Evolutionary conservation across 2,329 filamentous ascomycete genomes (phyloP), one percentile per base, ranked within the genome.

Genomic region (Xylariaceae sp.): DNA sequence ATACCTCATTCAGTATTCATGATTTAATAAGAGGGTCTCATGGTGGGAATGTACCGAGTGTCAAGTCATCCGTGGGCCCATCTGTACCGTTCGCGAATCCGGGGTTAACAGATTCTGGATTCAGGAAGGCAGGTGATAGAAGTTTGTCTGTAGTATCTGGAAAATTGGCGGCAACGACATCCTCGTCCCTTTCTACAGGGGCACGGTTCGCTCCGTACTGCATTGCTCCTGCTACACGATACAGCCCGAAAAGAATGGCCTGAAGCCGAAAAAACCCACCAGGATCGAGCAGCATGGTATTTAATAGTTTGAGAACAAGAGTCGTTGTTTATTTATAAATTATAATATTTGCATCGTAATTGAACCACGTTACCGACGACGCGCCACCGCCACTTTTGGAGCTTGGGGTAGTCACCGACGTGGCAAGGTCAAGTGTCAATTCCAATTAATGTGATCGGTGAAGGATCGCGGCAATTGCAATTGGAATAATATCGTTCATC

Each of bases 51-150:
- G 5, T 41, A 63, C 62, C 61, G 16, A 63, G 55, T 2, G 57
- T 59, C 8, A 45, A 48, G 48, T 62, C 55, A 22, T 60, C 58
- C 16, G 62, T 64, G 8, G 61, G 62, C 2, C 60, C 59, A 27
- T 61, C 56, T 3, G 57, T 59, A 8, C 61, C 62, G 34, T 62
- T 56, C 6, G 41, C 35, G 27, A 63, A 64, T 6, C 58, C 54
- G 5, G 45, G 53, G 2, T 52, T 54, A 2, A 58, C 37, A n/a
- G 44, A 49, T 8, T 56, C 42, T 8, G 57, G 59, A n/a, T 49
- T 44, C 7, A 52, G 8, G 44, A 64, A 64, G 14, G 61, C 60
- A 1, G 62, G 61, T 1, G 61, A 63, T 6, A 54, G 42, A 3
- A 65, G 49, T 14, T 54, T 55, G 12, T 61, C 55, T 40, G 58